Base-by-base conservation (phyloP, 2,329 filamentous ascomycete species). In the Cladophialophora yegresii region DNA sequence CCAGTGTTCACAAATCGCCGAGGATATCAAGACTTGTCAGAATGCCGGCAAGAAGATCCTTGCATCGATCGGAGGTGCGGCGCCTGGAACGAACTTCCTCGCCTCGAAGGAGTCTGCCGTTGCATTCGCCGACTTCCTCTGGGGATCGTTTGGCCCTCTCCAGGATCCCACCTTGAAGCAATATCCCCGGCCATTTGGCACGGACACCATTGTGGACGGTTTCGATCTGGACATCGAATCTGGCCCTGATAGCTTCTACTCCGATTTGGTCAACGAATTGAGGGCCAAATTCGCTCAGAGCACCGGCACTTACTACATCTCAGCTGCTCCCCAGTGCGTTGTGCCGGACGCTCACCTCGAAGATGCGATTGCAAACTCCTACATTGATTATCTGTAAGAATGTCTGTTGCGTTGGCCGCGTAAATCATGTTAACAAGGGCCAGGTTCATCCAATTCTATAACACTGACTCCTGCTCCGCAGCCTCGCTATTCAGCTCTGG, bases 201-300 rank as follows among this genome's bases (percentile, higher is more conserved):
- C 40, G 12, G 76, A 77, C 12, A 84, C 86, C 9, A 80, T 85
- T 3, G 77, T 92, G 49, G 88, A 92, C 73, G 90, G 90, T 4
- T 91, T 92, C 74, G 89, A 92, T 76, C 86, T 92, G 68, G 89
- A 92, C 74, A 87, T 92, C 67, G 89, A 92, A 77, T 80, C 84
- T 4, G 72, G 73, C 43, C 72, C 73, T 2, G 82, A 84, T 13
- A 75, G 75, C 54, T 87, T 90, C 76, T 85, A 89, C 77, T 80
- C 79, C 0, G 77, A 84, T 1, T 89, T 91, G 70, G 87, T 83
- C 1, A 78, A 80, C 43, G 78, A 82, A 60, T 81, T 91, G 9
- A 84, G 87, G 32, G 87, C 87, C 80, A 79, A 85, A 69, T 77
- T 77, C 22, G 43, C 53, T 4, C 45, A 16, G 16, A 80, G 82